Percentiles rank a stretch among this genome's conserved stretches.
Conservation (phyloP, 352 stramenopile species). For the Phytophthora nicotianae region DNA sequence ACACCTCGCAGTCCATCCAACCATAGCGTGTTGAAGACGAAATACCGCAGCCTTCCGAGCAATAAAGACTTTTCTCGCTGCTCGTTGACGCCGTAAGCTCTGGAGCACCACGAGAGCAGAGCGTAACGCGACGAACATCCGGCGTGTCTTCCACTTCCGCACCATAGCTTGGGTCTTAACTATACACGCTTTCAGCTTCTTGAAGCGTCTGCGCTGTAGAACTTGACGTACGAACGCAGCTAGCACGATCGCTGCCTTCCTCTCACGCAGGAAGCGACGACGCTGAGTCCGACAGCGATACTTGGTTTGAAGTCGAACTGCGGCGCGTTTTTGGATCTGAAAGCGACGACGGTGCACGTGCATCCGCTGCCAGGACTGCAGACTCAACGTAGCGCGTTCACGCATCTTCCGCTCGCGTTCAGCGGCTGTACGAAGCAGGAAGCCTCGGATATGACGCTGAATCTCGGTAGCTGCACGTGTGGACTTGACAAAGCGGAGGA, state of each 20-base stretch:
- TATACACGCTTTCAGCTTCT: conserved; percentile 64
- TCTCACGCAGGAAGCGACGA: conserved; percentile 51
- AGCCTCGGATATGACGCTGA: conserved; percentile 55
- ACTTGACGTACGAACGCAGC: conserved; percentile 74
- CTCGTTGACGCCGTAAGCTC: conserved; percentile 47
- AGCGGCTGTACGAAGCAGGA: conserved; percentile 62
- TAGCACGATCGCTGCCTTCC: conserved; percentile 63
- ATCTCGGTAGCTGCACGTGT: conserved; percentile 46
- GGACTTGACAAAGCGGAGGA: conserved; percentile 40
- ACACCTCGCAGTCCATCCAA: conserved; percentile 52
- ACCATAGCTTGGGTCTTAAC: conserved; percentile 68
- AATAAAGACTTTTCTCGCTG: conserved; percentile 26
- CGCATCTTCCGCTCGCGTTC: conserved; percentile 65
- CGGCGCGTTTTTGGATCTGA: conserved; percentile 28
- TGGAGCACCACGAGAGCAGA: conserved; percentile 45
- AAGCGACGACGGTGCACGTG: conserved; percentile 38
- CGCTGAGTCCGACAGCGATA: conserved; percentile 49
- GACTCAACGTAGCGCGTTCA: conserved; percentile 34
- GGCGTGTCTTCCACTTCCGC: conserved; percentile 47
- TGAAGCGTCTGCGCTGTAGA: conserved; percentile 68
- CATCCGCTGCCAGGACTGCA: conserved; percentile 76
- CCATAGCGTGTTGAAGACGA: conserved; percentile 55
- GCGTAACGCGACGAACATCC: conserved; percentile 36
- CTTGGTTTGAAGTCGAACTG: conserved; percentile 52
- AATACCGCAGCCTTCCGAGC: conserved; percentile 39